phyloP scores from a whole-genome alignment of 805 yeast species.

The Metschnikowia aberdeeniae region DNA sequence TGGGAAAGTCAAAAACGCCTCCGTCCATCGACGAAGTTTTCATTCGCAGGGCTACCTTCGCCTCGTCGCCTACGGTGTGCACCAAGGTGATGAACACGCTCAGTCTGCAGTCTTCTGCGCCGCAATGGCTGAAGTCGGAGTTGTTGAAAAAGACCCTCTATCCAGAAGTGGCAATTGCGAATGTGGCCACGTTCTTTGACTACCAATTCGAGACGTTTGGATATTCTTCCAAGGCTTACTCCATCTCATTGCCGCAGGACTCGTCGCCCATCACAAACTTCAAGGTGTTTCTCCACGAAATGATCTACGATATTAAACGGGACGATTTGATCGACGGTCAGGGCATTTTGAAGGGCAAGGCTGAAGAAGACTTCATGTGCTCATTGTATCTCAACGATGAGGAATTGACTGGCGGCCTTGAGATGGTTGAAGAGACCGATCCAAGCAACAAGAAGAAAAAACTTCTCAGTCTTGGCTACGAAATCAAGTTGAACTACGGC shows the following conservation, averaged over 20 bases:
- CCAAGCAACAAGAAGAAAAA: slow-evolving; percentile 14
- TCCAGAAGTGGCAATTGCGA: slow-evolving; percentile 28
- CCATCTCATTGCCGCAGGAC: slow-evolving; percentile 46
- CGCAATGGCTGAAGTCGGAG: slow-evolving; percentile 24
- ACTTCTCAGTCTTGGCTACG: slow-evolving; percentile 27
- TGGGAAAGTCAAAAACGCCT: slow-evolving; percentile 14
- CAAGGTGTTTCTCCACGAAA: slow-evolving; percentile 37
- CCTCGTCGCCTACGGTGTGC: slow-evolving; percentile 10
- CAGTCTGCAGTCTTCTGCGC: slow-evolving; percentile 8
- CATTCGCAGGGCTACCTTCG: slow-evolving; percentile 15
- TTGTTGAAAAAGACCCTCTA: slow-evolving; percentile 22
- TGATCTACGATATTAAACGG: slow-evolving; percentile 28
- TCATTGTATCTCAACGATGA: slow-evolving; percentile 44
- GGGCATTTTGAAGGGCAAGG: slow-evolving; percentile 26
- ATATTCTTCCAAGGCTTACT: slow-evolving; percentile 33
- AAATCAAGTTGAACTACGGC: slow-evolving; percentile 44
- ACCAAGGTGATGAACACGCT: slow-evolving; percentile 10
- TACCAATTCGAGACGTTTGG: slow-evolving; percentile 36
- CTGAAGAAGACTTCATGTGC: slow-evolving; percentile 36
- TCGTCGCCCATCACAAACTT: slow-evolving; percentile 43
- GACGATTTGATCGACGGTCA: slow-evolving; percentile 32
- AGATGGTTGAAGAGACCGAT: slow-evolving; percentile 33
- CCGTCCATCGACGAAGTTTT: slow-evolving; percentile 17
- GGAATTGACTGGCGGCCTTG: slow-evolving; percentile 40
- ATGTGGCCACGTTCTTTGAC: slow-evolving; percentile 30